Evolutionary conservation across 306 rosid species (phyloP).

Genomic region (Sesbania bispinosa): DNA sequence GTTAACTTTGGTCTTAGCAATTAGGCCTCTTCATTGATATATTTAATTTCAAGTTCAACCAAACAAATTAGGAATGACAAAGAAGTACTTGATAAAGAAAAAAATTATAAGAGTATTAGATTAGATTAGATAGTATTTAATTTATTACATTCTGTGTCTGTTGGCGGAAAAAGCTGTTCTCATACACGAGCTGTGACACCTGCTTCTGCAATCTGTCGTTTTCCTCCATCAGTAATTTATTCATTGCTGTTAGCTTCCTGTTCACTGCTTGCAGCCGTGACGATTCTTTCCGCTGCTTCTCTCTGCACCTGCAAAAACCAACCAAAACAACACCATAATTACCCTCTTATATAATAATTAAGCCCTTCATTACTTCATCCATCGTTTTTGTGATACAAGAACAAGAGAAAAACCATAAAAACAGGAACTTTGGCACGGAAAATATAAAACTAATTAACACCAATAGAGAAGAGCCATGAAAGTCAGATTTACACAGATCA

Average conservation of each 20-base stretch:
- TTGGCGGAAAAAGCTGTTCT: constrained; percentile 90
- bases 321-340: background rate
- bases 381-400: too few relatives aligned
- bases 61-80: background rate
- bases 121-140: background rate
- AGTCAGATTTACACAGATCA: too few relatives aligned
- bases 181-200: constrained; percentile 90
- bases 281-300: constrained; percentile 95
- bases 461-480: too few relatives aligned
- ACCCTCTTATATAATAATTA: too few relatives aligned
- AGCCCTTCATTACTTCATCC: too few relatives aligned
- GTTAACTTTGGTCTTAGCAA: background rate
- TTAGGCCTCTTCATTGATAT: background rate
- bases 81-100: background rate
- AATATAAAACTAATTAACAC: too few relatives aligned
- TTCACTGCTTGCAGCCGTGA: constrained; percentile 92
- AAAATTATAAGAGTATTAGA: background rate
- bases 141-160: constrained; percentile 78
- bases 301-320: constrained; percentile 69
- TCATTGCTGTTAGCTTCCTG: constrained; percentile 95
- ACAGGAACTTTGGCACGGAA: too few relatives aligned
- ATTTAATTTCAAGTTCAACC: too few relatives aligned
- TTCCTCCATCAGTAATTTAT: constrained; percentile 93
- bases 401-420: too few relatives aligned
- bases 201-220: constrained; percentile 97